Base-by-base conservation (phyloP, 768 basidiomycete species). In the Collybia sordida region DNA sequence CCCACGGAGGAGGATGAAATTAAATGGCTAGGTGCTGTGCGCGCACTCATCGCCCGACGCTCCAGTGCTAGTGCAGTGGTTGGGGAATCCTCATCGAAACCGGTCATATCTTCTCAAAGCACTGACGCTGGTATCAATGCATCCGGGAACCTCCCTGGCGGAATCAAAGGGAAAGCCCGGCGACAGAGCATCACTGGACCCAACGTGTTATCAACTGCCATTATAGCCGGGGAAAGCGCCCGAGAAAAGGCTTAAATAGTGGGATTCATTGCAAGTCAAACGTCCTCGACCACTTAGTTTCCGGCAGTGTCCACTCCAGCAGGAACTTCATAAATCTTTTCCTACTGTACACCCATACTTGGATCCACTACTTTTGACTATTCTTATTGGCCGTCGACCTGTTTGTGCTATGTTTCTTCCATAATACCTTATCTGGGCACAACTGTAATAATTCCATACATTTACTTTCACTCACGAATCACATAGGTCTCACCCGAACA, bases 1-100 rank as follows among this genome's bases (percentile, higher is more conserved):
- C 96, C 97, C 14, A 87, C 81, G 50, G 97, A 99, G 67, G 97
- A 98, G 59, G 96, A 98, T 59, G 97, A 98, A 71, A 95, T 98
- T 66, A 91, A 89, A 67, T 99, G 97, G 97, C 74, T 99, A 41
- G 93, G 94, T 44, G 93, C 96, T 8, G 83, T 98, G 34, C 86
- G 93, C 44, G 93, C 93, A 52, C 77, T 99, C 63, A 88, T 98
- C 54, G 88, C 88, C 17, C 76, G 90, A 47, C 74, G 91, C 55
- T 74, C 74, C 6, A 82, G 74, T 8, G 69, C 73, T 7, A 78
- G 78, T 2, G 70, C 68, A 21, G 72, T 80, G 1, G 78, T 80
- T 53, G 81, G 80, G 21, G 75, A 77, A 47, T 52, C 65, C 6
- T 56, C 68, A 36, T 71, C 69, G 51, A 64, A 58, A 6, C 49